Conservation (phyloP, 1,284 basidiomycete species). For the Takashimella tepidaria region DNA sequence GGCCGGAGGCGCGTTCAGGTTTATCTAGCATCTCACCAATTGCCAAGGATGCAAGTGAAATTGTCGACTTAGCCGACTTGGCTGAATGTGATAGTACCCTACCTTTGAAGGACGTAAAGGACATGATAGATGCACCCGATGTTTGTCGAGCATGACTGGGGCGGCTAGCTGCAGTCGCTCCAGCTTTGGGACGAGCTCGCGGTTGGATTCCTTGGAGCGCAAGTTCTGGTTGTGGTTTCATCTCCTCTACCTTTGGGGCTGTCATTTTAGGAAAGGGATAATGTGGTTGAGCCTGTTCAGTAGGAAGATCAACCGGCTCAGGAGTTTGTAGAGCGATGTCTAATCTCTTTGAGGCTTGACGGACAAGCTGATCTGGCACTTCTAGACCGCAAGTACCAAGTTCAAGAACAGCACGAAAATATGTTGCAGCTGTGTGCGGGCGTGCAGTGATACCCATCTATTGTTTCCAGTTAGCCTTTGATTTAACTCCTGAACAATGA, state of each 20-base stretch:
- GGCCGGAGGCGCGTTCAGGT: background rate
- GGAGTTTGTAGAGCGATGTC: constrained; percentile 20
- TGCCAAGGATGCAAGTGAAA: constrained; percentile 8
- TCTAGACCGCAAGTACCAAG: constrained; percentile 24
- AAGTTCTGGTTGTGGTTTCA: background rate
- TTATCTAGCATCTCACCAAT: background rate
- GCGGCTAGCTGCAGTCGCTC: background rate
- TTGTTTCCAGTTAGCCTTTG: too few relatives aligned
- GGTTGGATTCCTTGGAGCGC: background rate
- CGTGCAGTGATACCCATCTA: constrained; percentile 31
- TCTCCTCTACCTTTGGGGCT: background rate
- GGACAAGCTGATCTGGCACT: constrained; percentile 33
- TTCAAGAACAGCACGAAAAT: constrained; percentile 29
- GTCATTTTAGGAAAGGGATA: background rate
- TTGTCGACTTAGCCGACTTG: background rate
- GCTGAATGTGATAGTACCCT: background rate
- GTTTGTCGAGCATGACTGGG: background rate
- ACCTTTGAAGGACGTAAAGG: background rate
- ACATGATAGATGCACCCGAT: background rate
- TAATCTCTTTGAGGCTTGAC: constrained; percentile 33
- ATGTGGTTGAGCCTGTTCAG: background rate
- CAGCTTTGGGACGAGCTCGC: background rate
- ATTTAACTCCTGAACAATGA: background rate
- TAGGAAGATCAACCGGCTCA: background rate
- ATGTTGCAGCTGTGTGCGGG: constrained; percentile 16